phyloP scores from a whole-genome alignment of 2,329 filamentous ascomycete genomes.

The Sporothrix inflata region DNA sequence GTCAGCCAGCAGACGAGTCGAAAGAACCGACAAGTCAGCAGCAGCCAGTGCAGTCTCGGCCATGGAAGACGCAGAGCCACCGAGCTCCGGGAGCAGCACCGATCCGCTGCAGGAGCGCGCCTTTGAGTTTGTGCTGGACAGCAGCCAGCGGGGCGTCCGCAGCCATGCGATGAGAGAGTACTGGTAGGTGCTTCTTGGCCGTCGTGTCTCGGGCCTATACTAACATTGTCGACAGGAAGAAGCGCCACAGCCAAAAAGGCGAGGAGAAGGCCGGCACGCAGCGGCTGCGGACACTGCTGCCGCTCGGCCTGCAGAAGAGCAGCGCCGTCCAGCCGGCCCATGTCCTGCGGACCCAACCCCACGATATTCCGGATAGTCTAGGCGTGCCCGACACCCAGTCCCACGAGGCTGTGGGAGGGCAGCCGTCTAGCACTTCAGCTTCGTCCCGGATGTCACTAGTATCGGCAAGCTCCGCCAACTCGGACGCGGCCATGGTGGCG shows the following conservation, averaged over 20 bases:
- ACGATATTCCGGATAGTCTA: neutral
- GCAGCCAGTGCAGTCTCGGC: neutral
- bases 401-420: neutral
- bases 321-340: neutral
- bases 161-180: conserved; percentile 46
- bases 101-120: conserved; percentile 1
- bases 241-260: conserved; percentile 35
- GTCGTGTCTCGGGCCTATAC: neutral
- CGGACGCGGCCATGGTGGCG: neutral
- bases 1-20: conserved; percentile 2
- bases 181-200: conserved; percentile 36
- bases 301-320: conserved; percentile 11
- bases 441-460: too few relatives aligned
- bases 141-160: conserved; percentile 32
- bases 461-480: neutral
- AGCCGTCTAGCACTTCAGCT: too few relatives aligned
- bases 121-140: conserved; percentile 25
- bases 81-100: conserved; percentile 6
- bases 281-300: conserved; percentile 24
- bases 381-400: neutral
- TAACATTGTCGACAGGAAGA: conserved; percentile 25
- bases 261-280: conserved; percentile 23
- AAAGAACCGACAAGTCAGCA: neutral
- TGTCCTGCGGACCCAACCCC: neutral
- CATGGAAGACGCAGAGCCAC: neutral